phyloP scores from a whole-genome alignment of 1,139 yeast genomes.

The Eremothecium cymbalariae region DNA sequence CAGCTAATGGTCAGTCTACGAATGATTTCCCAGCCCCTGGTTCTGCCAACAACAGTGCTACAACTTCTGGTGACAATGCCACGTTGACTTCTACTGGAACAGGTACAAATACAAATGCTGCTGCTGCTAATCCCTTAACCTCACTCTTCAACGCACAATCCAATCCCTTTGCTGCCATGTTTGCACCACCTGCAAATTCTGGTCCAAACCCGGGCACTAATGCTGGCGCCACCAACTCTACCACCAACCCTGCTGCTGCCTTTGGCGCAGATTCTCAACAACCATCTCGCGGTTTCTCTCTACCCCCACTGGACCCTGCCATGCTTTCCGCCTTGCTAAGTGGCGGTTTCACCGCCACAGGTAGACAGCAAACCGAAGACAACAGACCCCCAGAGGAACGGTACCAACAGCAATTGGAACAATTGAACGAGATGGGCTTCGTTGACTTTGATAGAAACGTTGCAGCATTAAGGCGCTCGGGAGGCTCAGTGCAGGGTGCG shows the following conservation, averaged over 20 bases:
- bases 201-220: slow-evolving; percentile 14
- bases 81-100: too few species aligned
- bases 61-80: slow-evolving; percentile 12
- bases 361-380: slow-evolving; percentile 45
- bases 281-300: slow-evolving; percentile 4
- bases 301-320: slow-evolving; percentile 34
- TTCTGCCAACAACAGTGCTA: slow-evolving; percentile 11
- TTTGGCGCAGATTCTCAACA: slow-evolving; percentile 18
- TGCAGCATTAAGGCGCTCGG: slow-evolving; percentile 84
- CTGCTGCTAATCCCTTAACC: slow-evolving; percentile 7
- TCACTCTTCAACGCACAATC: slow-evolving; percentile 1
- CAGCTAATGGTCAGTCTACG: slow-evolving; percentile 23
- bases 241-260: slow-evolving; percentile 38
- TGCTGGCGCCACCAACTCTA: slow-evolving; percentile 32
- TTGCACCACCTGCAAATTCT: slow-evolving; percentile 9
- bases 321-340: slow-evolving; percentile 39
- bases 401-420: slow-evolving; percentile 82
- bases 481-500: slow-evolving; percentile 97
- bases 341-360: slow-evolving; percentile 32
- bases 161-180: slow-evolving; percentile 1
- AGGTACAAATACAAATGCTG: slow-evolving; percentile 13
- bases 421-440: slow-evolving; percentile 94
- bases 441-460: slow-evolving; percentile 88
- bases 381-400: slow-evolving; percentile 94
- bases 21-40: slow-evolving; percentile 35